Percentiles rank a stretch among this genome's conserved stretches.
These are phyloP conservation scores for Pyrenochaeta sp. DNA, from an alignment of 2,329 filamentous ascomycete genomes.

Conservation along the genomic window DNA sequence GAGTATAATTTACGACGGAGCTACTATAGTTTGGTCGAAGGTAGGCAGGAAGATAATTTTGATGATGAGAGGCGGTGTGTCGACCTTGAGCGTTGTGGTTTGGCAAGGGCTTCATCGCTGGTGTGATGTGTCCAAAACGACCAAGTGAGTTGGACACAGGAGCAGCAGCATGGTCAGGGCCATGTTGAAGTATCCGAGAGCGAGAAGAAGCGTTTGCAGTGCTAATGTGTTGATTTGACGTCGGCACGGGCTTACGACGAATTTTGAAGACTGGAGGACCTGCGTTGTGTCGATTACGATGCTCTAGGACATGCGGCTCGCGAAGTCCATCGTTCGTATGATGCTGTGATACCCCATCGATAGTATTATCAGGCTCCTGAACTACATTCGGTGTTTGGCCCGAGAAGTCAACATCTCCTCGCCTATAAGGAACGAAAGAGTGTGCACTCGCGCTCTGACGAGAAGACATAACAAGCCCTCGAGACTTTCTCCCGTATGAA, in stretches of 20 bases:
- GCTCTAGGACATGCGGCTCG: neutral
- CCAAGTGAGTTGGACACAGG: neutral
- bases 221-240: neutral
- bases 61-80: neutral
- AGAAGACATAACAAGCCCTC: neutral
- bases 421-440: neutral
- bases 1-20: neutral
- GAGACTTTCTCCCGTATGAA: neutral
- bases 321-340: neutral
- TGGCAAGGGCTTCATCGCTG: neutral
- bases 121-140: neutral
- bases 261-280: neutral
- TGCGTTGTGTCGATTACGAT: neutral
- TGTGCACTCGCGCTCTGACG: neutral
- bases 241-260: neutral
- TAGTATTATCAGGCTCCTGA: neutral
- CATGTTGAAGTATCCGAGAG: neutral
- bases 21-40: neutral
- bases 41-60: neutral
- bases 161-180: no score
- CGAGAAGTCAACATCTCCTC: neutral
- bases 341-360: neutral
- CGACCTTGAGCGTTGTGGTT: neutral
- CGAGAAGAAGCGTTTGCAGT: neutral
- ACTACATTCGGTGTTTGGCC: neutral